Conservation (phyloP, 768 basidiomycete species). For the Coprinopsis marcescibilis region DNA sequence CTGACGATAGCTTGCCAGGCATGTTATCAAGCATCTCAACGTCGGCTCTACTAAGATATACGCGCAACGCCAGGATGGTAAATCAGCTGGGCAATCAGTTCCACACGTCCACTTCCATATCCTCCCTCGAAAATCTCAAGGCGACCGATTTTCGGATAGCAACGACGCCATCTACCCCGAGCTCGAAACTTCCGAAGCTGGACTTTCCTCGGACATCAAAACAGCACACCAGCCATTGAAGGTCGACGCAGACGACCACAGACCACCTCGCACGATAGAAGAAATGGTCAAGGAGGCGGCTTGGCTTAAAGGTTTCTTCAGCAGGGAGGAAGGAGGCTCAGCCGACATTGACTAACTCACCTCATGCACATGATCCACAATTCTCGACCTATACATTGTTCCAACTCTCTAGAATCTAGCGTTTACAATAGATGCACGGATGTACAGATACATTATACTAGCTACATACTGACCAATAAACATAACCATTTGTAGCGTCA, state of each 20-base stretch:
- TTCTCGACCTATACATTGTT: background rate
- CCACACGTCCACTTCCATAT: constrained; percentile 97
- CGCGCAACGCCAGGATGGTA: constrained; percentile 59
- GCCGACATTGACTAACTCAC: background rate
- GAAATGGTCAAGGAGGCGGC: constrained; percentile 81
- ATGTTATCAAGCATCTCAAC: background rate
- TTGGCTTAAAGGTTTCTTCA: constrained; percentile 60
- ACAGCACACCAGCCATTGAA: constrained; percentile 34
- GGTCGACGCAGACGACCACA: constrained; percentile 67
- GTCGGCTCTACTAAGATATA: background rate
- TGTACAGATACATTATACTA: constrained; percentile 3
- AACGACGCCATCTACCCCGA: constrained; percentile 79
- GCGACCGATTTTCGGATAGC: constrained; percentile 56
- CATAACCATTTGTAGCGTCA: background rate
- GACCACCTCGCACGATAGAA: constrained; percentile 52
- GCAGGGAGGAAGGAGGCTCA: constrained; percentile 11
- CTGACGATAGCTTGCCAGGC: constrained; percentile 92
- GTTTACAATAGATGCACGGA: constrained; percentile 1
- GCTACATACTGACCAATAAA: background rate
- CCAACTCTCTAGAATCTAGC: background rate
- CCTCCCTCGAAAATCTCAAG: constrained; percentile 69
- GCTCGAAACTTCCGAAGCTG: constrained; percentile 60
- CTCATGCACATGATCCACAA: background rate
- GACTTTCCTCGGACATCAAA: constrained; percentile 36
- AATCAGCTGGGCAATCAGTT: constrained; percentile 72